A percentile compares a stretch with the other conserved stretches of the same genome.
Conservation (phyloP, 352 stramenopile genomes). For the Phytopythium mirpurense region DNA sequence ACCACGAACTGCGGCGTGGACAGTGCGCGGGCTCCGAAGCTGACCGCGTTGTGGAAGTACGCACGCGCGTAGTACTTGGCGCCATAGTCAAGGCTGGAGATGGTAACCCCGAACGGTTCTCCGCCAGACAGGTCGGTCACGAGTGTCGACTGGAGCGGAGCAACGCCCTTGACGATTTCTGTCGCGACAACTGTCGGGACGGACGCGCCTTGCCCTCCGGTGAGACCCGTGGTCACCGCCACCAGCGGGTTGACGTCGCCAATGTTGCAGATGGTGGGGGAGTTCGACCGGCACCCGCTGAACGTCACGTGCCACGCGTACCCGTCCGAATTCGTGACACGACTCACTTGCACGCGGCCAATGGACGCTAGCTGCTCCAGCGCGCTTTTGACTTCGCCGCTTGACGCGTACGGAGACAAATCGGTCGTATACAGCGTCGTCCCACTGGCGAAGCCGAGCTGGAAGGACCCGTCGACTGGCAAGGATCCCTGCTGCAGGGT, state of each 20-base stretch:
- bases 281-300: constrained; percentile 60
- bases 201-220: constrained; percentile 30
- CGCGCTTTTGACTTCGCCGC: constrained; percentile 33
- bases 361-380: constrained; percentile 46
- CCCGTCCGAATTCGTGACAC: constrained; percentile 50
- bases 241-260: constrained; percentile 73
- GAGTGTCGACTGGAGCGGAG: constrained; percentile 34
- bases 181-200: constrained; percentile 38
- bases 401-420: constrained; percentile 52
- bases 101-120: constrained; percentile 52
- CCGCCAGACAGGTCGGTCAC: constrained; percentile 76
- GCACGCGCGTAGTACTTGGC: constrained; percentile 89
- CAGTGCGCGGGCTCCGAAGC: constrained; percentile 69
- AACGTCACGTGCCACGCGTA: constrained; percentile 92
- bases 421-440: constrained; percentile 29
- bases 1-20: constrained; percentile 72
- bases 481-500: constrained; percentile 41
- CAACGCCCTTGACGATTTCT: constrained; percentile 53
- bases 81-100: constrained; percentile 79
- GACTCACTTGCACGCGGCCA: constrained; percentile 57
- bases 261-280: constrained; percentile 86
- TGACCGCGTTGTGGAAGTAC: constrained; percentile 86
- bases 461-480: constrained; percentile 58
- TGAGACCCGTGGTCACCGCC: constrained; percentile 32
- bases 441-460: constrained; percentile 37